phyloP scores from a whole-genome alignment of 306 rosid species.

The Mucuna pruriens region DNA sequence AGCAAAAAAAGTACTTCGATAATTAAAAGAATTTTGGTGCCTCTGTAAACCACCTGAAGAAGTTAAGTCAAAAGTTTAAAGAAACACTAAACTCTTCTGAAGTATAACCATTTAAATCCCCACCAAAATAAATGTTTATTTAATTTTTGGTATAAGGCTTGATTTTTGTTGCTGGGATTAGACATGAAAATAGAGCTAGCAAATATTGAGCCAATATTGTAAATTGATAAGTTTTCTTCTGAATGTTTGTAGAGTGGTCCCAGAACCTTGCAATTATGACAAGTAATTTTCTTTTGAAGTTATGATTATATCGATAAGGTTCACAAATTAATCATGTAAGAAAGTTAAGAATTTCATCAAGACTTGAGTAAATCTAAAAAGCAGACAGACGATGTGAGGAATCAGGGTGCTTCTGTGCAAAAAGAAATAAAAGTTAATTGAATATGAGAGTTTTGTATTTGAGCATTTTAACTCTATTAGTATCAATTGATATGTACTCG shows the following conservation, averaged over 20 bases:
- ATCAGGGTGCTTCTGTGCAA: neutral
- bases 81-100: neutral
- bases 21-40: neutral
- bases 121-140: neutral
- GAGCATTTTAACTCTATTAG: neutral
- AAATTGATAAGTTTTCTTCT: neutral
- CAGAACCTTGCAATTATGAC: slow-evolving; percentile 18
- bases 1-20: neutral
- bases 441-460: neutral
- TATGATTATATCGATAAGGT: neutral
- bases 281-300: neutral
- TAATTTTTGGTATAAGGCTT: neutral
- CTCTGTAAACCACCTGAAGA: neutral
- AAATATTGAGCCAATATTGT: neutral
- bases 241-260: slow-evolving; percentile 20
- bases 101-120: neutral
- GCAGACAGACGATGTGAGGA: neutral
- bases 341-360: neutral
- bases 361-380: neutral
- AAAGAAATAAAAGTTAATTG: neutral
- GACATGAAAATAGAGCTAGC: slow-evolving; percentile 4
- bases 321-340: slow-evolving; percentile 1
- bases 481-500: neutral
- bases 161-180: neutral
- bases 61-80: neutral